phyloP scores from a whole-genome alignment of 345 rosid species.

The Syzygium grande region DNA sequence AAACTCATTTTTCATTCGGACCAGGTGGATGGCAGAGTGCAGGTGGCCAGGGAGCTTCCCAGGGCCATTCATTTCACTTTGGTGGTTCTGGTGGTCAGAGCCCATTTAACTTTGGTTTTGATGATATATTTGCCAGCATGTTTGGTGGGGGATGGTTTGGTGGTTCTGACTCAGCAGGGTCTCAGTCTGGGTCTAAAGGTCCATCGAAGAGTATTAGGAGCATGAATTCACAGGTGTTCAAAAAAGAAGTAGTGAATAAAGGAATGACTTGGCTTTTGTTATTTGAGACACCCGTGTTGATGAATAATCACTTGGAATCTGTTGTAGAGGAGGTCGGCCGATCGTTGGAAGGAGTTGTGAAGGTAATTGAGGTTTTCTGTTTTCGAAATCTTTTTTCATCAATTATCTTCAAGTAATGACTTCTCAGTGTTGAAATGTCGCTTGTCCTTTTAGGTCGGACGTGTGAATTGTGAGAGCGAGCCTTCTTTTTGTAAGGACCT shows the following conservation, averaged over 20 bases:
- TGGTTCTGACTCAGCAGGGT: conserved; percentile 48
- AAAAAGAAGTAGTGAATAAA: conserved; percentile 53
- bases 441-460: conserved; percentile 47
- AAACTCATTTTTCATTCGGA: conserved; percentile 40
- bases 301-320: conserved; percentile 48
- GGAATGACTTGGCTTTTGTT: conserved; percentile 94
- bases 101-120: conserved; percentile 58
- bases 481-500: conserved; percentile 64
- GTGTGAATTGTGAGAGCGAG: conserved; percentile 72
- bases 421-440: background rate
- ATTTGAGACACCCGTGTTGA: conserved; percentile 42
- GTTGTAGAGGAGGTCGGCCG: conserved; percentile 48
- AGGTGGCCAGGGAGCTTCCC: conserved; percentile 67
- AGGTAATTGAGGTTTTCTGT: conserved; percentile 28
- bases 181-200: conserved; percentile 35
- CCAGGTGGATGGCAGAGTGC: conserved; percentile 67
- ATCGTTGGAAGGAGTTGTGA: conserved; percentile 69
- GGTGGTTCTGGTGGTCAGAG: conserved; percentile 46
- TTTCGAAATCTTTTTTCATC: background rate
- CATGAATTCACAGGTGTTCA: conserved; percentile 46
- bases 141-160: conserved; percentile 51
- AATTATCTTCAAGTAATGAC: background rate
- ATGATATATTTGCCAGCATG: conserved; percentile 56
- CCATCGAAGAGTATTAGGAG: conserved; percentile 31
- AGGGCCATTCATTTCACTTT: conserved; percentile 61